Evolutionary conservation across 2,329 filamentous ascomycete species (phyloP).

Genomic region (Colletotrichum plurivorum): DNA sequence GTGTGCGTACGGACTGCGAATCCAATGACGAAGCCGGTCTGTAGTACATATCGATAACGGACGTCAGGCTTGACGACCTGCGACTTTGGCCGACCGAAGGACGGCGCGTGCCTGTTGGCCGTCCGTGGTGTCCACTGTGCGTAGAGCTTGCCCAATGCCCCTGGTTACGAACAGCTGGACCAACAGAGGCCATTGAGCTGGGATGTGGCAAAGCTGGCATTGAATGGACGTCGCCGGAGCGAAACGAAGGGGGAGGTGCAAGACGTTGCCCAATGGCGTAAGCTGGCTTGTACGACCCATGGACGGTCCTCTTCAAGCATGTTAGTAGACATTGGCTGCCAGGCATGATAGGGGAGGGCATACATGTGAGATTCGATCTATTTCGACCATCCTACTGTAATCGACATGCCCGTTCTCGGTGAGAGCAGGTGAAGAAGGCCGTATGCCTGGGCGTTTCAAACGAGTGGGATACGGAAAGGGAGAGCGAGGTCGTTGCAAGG

Average conservation of each 20-base stretch:
- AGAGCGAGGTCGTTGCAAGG: constrained; percentile 68
- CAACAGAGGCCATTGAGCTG: constrained; percentile 33
- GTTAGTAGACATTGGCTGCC: constrained; percentile 29
- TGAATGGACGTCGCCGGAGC: constrained; percentile 57
- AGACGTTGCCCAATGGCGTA: constrained; percentile 53
- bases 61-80: constrained; percentile 64
- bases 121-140: constrained; percentile 41
- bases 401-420: constrained; percentile 63
- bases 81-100: constrained; percentile 54
- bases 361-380: constrained; percentile 64
- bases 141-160: constrained; percentile 40
- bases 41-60: constrained; percentile 64
- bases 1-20: constrained; percentile 44
- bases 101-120: constrained; percentile 51
- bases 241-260: constrained; percentile 55
- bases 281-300: constrained; percentile 57
- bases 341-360: constrained; percentile 42
- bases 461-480: constrained; percentile 72
- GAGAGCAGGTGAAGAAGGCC: constrained; percentile 64
- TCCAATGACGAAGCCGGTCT: constrained; percentile 45
- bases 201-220: constrained; percentile 53
- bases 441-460: constrained; percentile 66
- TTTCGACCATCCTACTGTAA: constrained; percentile 65
- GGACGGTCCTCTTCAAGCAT: constrained; percentile 58
- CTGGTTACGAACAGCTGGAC: constrained; percentile 41